Evolutionary conservation across 495 filamentous ascomycete genomes (phyloP).

Genomic region (Opeltia flavorubescens): DNA sequence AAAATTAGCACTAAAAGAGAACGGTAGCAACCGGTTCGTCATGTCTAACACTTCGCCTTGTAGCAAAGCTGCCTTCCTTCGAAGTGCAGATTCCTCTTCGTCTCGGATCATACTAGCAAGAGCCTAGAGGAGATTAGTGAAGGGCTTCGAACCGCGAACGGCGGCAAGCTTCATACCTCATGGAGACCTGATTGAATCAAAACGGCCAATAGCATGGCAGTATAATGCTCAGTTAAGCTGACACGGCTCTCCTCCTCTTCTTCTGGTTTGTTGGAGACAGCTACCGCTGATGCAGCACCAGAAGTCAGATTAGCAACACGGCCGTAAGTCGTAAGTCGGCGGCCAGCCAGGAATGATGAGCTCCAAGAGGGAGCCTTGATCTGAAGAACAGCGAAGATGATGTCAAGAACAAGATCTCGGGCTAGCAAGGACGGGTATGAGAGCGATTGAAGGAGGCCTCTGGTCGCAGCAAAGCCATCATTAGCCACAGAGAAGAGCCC

Average conservation of each 20-base stretch:
- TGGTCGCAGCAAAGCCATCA: conserved; percentile 68
- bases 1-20: conserved; percentile 58
- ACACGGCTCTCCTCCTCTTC: conserved; percentile 56
- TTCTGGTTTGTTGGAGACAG: conserved; percentile 22
- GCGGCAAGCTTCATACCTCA: conserved; percentile 31
- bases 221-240: conserved; percentile 85
- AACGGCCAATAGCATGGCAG: conserved; percentile 72
- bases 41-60: conserved; percentile 84
- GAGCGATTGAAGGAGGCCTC: conserved; percentile 66
- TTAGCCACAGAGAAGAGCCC: conserved; percentile 71
- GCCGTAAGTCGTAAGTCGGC: conserved; percentile 86
- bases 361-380: conserved; percentile 97
- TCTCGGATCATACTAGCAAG: conserved; percentile 47
- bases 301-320: conserved; percentile 78
- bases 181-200: conserved; percentile 74
- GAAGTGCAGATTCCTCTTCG: conserved; percentile 59
- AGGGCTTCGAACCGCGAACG: neutral
- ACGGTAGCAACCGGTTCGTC: conserved; percentile 70
- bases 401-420: conserved; percentile 61
- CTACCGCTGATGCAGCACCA: conserved; percentile 32
- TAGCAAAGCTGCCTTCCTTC: conserved; percentile 78
- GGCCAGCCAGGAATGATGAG: conserved; percentile 82
- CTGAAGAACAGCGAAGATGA: conserved; percentile 79
- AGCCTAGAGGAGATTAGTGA: conserved; percentile 25
- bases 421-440: conserved; percentile 53